Evolutionary conservation across 176 grass and related monocot genomes (phyloP).

Genomic region (Triticum dicoccoides): DNA sequence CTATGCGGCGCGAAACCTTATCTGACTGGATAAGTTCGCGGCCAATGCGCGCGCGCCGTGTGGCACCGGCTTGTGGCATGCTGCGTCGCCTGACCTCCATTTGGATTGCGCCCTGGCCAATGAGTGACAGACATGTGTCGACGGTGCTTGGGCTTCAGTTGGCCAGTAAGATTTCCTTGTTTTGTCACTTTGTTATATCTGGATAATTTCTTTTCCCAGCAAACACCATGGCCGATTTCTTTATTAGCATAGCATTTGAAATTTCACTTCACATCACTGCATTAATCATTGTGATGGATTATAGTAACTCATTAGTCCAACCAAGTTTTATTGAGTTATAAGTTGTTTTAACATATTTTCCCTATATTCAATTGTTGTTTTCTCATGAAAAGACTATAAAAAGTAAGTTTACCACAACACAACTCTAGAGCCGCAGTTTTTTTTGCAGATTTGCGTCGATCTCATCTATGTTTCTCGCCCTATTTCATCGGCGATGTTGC

Average conservation of each 20-base stretch:
- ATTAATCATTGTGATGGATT: no score
- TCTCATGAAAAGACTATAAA: background rate
- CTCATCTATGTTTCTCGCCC: no score
- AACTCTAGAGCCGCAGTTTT: no score
- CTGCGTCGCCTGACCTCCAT: background rate
- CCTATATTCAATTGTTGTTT: background rate
- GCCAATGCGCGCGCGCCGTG: conserved; percentile 43
- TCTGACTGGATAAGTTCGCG: conserved; percentile 68
- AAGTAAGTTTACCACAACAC: no score
- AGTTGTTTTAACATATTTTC: background rate
- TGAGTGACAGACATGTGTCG: conserved; percentile 28
- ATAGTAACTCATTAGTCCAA: no score
- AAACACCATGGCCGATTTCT: background rate
- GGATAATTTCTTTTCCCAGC: background rate
- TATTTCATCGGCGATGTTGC: no score
- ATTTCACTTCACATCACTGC: background rate
- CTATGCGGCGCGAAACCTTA: conserved; percentile 39
- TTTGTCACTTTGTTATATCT: background rate
- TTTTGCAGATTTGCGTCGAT: no score
- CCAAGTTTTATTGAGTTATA: no score
- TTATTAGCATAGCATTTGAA: background rate
- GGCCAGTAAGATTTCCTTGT: conserved; percentile 6
- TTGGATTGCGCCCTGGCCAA: conserved; percentile 39
- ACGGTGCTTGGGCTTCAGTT: background rate
- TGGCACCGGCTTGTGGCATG: conserved; percentile 4